Percentiles rank a stretch among this genome's conserved stretches.
These are phyloP conservation scores for Exophiala phaeomuriformis DNA, from an alignment of 2,329 filamentous ascomycete genomes.

Conservation along the genomic window DNA sequence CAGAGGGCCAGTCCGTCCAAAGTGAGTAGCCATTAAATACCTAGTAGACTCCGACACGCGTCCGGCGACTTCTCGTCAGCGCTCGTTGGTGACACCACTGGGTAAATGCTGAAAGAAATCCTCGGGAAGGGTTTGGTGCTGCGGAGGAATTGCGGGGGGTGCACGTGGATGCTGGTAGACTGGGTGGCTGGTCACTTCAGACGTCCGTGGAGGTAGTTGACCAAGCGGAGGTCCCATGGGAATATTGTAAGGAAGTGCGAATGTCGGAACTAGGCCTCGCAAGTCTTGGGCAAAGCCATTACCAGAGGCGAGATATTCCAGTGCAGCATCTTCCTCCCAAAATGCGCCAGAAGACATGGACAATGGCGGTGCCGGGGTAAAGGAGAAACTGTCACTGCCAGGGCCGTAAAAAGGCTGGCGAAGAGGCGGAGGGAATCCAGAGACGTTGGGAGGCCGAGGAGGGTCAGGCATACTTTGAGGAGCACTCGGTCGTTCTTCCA, in stretches of 20 bases:
- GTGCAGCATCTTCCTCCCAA: conserved; percentile 15
- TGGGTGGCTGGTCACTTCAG: conserved; percentile 5
- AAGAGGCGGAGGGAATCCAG: neutral
- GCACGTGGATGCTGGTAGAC: neutral
- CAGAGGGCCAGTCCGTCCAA: neutral
- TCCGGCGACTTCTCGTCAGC: conserved; percentile 3
- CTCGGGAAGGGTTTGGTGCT: neutral
- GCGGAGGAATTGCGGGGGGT: neutral
- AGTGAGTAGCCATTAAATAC: neutral
- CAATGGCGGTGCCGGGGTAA: neutral
- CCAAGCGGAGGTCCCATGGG: neutral
- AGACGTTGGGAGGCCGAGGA: neutral
- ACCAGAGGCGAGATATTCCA: conserved; percentile 14
- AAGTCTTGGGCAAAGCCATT: conserved; percentile 16
- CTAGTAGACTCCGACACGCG: neutral
- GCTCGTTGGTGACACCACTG: conserved; percentile 3
- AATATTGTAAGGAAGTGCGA: neutral
- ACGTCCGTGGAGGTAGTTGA: conserved; percentile 2
- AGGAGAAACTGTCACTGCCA: neutral
- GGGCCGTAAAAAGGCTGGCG: neutral
- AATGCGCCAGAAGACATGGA: conserved; percentile 1
- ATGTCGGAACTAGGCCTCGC: conserved; percentile 5
- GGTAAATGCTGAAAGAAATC: conserved; percentile 3
- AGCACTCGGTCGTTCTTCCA: conserved; percentile 7
- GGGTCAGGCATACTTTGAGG: conserved; percentile 10